phyloP scores from a whole-genome alignment of 2,329 filamentous ascomycete species.

The Arthrinium phaeospermum region DNA sequence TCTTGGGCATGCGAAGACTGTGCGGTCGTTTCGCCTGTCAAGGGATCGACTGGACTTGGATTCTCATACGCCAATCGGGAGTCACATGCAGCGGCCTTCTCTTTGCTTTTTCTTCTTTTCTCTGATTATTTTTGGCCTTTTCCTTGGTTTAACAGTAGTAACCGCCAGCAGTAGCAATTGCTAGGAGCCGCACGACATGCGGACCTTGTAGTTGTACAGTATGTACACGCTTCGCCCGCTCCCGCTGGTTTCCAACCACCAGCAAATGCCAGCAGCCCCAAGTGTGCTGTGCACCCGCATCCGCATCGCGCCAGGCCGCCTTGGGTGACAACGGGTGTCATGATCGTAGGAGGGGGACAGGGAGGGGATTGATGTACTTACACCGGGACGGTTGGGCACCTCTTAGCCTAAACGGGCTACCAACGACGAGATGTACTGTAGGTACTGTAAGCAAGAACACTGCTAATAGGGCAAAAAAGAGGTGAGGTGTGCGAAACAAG shows the following conservation, averaged over 20 bases:
- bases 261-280: background rate
- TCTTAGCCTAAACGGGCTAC: slow-evolving; percentile 2
- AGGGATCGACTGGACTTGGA: background rate
- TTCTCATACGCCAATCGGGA: background rate
- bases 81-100: background rate
- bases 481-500: background rate
- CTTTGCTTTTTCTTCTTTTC: background rate
- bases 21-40: background rate
- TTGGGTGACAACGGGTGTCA: background rate
- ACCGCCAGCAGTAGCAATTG: background rate
- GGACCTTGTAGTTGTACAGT: background rate
- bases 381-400: background rate
- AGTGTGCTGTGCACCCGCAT: background rate
- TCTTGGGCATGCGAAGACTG: background rate
- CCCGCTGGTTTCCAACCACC: background rate
- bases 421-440: background rate
- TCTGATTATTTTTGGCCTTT: background rate
- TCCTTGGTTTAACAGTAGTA: background rate
- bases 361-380: background rate
- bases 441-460: background rate
- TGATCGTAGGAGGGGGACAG: background rate
- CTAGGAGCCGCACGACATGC: background rate
- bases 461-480: background rate
- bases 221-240: background rate
- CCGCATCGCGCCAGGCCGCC: background rate